A percentile compares a stretch with the other conserved stretches of the same genome.
Evolutionary conservation across 1,284 basidiomycete genomes (phyloP).

Genomic region (Pterula multifida): DNA sequence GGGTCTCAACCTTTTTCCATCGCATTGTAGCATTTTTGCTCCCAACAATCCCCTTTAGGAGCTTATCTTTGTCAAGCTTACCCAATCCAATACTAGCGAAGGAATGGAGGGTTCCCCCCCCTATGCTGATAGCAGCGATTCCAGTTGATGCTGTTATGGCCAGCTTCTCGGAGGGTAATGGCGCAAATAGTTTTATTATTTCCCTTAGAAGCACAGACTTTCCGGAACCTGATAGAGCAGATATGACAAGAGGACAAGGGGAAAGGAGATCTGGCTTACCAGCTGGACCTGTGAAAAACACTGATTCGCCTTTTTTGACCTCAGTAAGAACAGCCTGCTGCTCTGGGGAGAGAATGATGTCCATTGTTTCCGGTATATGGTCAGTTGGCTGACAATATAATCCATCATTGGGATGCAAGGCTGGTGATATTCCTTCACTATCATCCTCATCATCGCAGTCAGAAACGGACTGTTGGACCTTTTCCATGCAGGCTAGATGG

Average conservation of each 20-base stretch:
- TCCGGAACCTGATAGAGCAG: slow-evolving; percentile 56
- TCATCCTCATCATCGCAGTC: neutral
- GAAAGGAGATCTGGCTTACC: slow-evolving; percentile 26
- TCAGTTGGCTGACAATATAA: neutral
- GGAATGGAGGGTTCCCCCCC: slow-evolving; percentile 82
- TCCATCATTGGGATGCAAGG: neutral
- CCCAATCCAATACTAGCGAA: slow-evolving; percentile 86
- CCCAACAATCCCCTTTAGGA: slow-evolving; percentile 41
- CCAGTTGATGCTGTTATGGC: slow-evolving; percentile 89
- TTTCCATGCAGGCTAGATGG: neutral
- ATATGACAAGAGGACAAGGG: slow-evolving; percentile 1
- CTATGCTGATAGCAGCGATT: slow-evolving; percentile 87
- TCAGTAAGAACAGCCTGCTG: slow-evolving; percentile 40
- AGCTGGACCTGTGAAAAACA: slow-evolving; percentile 80
- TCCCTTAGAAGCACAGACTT: slow-evolving; percentile 86
- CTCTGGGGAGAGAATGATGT: slow-evolving; percentile 30
- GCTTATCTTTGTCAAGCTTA: slow-evolving; percentile 40
- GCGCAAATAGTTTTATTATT: slow-evolving; percentile 58
- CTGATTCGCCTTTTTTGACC: slow-evolving; percentile 37
- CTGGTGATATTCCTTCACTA: neutral
- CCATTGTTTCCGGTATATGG: neutral
- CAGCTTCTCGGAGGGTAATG: slow-evolving; percentile 40
- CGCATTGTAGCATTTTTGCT: slow-evolving; percentile 49
- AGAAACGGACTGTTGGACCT: neutral
- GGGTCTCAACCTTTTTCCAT: slow-evolving; percentile 65